Base-by-base conservation (phyloP, 371 early-diverging fungal species). In the Apophysomyces trapeziformis region DNA sequence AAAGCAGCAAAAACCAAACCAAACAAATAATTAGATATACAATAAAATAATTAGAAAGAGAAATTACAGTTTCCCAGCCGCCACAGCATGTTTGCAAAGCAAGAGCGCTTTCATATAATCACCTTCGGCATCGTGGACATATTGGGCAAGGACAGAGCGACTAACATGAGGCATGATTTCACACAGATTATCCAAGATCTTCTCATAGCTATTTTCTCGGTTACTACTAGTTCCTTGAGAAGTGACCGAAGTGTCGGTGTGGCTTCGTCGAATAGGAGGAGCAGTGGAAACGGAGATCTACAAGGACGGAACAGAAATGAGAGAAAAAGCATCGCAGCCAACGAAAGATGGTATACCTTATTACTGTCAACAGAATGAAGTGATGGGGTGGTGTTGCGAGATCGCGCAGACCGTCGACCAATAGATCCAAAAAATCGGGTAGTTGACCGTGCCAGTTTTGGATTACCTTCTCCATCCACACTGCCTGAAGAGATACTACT, bases 81-180 rank as follows among this genome's bases (percentile, higher is more conserved):
- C 67, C 11, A 74, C 72, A 13, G 72, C 76, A 36, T 63, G 39
- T 65, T 68, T 72, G 54, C 76, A 75, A 12, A 77, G 50, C 37
- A 61, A 63, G 11, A 80, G 68, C 12, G 80, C 76, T 16, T 61
- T 67, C 71, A 73, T 68, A 43, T 77, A 77, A 45, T 80, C 73
- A 18, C 75, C 70, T 21, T 72, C 68, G 9, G 77, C 77, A 44
- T 75, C 68, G 50, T 67, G 60, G 32, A 77, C 62, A 38, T 75
- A 75, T 7, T 62, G 56, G 7, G 58, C 43, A 7, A 80, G 54
- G 14, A 64, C 46, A 0, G 68, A 21, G 6, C 73, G 70, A 6
- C 76, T 67, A 45, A 76, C 64, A 60, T 78, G 76, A 35, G 78
- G 71, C 56, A 78, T 58, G 16, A 76, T 65, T 12, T 60, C 67